Base-by-base conservation (phyloP, 2,329 filamentous ascomycete species). In the Leptographium galeiforme region DNA sequence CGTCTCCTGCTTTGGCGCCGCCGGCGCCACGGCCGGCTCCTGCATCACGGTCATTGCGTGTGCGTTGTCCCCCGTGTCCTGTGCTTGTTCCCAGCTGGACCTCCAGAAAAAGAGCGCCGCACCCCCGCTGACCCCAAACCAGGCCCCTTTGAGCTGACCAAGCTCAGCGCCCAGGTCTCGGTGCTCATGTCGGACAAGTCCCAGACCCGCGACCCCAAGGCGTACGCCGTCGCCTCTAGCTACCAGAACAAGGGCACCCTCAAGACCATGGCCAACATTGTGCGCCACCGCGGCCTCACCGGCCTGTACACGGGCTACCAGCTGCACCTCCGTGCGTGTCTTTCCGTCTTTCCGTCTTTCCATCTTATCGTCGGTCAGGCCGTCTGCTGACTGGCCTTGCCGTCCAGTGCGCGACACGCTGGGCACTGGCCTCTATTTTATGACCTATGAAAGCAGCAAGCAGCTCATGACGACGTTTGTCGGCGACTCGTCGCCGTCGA, bases 71-170 rank as follows among this genome's bases (percentile, higher is more conserved):
- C 44, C 36, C 13, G 13, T 30, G 7, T 30, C 14, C 14, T 34
- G 14, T 25, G 16, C n/a, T n/a, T n/a, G n/a, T n/a, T n/a, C n/a
- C n/a, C n/a, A n/a, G n/a, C n/a, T n/a, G n/a, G n/a, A n/a, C n/a
- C n/a, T n/a, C n/a, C n/a, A n/a, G n/a, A n/a, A n/a, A n/a, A n/a
- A n/a, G n/a, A n/a, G n/a, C n/a, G n/a, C n/a, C n/a, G n/a, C n/a
- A n/a, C n/a, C 43, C 43, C 7, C 8, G 30, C 33, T 45, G 39
- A 43, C 48, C 8, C 7, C 25, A 10, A 12, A 45, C 16, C 54
- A 85, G 82, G 81, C 63, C 88, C 88, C 1, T 94, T 94, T 64
- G 88, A 94, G 67, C 76, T 94, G 66, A 90, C 87, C n/a, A 94
- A 94, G 67, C 75, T 93, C 55, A 90, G 85, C 65, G 87, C 88